Evolutionary conservation across 257 asterid genomes (phyloP).

Genomic region (Penstemon newberryi): DNA sequence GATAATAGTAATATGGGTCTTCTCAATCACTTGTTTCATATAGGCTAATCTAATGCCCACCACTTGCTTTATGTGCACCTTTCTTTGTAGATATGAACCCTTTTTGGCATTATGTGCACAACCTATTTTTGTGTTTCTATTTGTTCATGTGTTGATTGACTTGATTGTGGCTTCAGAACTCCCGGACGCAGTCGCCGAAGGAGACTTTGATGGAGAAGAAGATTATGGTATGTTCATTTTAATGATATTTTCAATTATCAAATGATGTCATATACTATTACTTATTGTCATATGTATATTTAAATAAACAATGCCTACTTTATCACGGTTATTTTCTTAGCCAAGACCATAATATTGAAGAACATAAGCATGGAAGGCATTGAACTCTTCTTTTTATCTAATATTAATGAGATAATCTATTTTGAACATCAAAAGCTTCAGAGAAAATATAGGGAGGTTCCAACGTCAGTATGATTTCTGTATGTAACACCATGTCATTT

Average conservation of each 20-base stretch:
- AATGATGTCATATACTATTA: no score
- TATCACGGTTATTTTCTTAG: background rate
- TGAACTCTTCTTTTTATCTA: background rate
- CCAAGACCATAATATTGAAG: background rate
- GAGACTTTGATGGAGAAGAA: slow-evolving; percentile 57
- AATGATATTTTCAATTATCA: background rate
- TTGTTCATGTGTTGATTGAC: slow-evolving; percentile 21
- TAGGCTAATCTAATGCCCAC: background rate
- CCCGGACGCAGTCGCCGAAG: slow-evolving; percentile 77
- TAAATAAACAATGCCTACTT: background rate
- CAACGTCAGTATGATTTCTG: background rate
- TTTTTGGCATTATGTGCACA: background rate
- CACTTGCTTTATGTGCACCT: background rate
- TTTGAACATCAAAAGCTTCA: background rate
- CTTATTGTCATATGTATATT: background rate
- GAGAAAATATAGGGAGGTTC: background rate
- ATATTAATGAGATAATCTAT: background rate
- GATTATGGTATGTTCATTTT: slow-evolving; percentile 37
- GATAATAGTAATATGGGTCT: slow-evolving; percentile 6
- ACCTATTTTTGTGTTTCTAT: background rate
- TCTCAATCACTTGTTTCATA: background rate
- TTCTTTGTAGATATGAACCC: slow-evolving; percentile 3
- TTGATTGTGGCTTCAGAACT: slow-evolving; percentile 56
- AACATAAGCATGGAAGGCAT: background rate
- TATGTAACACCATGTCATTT: slow-evolving; percentile 3